Evolutionary conservation across 2,329 filamentous ascomycete genomes (phyloP).

Genomic region (Fusarium robinianum): DNA sequence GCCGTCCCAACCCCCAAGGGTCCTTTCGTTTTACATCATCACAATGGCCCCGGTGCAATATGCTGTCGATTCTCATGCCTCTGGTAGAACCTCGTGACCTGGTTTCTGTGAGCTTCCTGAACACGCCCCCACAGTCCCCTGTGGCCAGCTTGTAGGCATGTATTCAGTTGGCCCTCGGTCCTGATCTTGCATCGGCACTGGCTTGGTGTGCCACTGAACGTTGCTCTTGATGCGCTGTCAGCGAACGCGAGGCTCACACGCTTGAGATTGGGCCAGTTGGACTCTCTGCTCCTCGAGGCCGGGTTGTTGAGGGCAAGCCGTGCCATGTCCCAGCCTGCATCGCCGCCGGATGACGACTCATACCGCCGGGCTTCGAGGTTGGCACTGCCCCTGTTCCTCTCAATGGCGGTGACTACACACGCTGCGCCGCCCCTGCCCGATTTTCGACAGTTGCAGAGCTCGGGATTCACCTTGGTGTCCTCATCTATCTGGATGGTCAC

Average conservation of each 20-base stretch:
- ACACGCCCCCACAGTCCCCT: slow-evolving; percentile 39
- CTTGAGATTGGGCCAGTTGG: slow-evolving; percentile 34
- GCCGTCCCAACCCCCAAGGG: too few relatives aligned
- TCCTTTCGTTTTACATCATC: slow-evolving; percentile 3
- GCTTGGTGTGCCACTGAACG: slow-evolving; percentile 38
- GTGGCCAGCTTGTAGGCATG: slow-evolving; percentile 36
- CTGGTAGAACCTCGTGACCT: slow-evolving; percentile 30
- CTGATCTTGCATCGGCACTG: slow-evolving; percentile 36
- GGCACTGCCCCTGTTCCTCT: slow-evolving; percentile 34
- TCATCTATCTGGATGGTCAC: slow-evolving; percentile 42
- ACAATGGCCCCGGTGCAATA: slow-evolving; percentile 25
- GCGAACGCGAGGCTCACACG: slow-evolving; percentile 41
- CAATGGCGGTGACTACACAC: slow-evolving; percentile 34
- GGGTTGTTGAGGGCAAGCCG: slow-evolving; percentile 38
- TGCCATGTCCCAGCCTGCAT: slow-evolving; percentile 40
- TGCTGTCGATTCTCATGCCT: slow-evolving; percentile 29
- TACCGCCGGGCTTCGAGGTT: slow-evolving; percentile 37
- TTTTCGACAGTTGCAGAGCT: slow-evolving; percentile 42
- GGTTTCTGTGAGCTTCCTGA: slow-evolving; percentile 35
- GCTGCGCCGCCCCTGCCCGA: slow-evolving; percentile 32
- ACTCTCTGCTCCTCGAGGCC: slow-evolving; percentile 22
- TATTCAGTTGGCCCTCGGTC: slow-evolving; percentile 30
- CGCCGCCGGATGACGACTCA: slow-evolving; percentile 21
- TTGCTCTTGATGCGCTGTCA: slow-evolving; percentile 21
- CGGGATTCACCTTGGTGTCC: slow-evolving; percentile 40